Conservation (phyloP, 805 yeast genomes). For the Wickerhamomyces subpelliculosus region DNA sequence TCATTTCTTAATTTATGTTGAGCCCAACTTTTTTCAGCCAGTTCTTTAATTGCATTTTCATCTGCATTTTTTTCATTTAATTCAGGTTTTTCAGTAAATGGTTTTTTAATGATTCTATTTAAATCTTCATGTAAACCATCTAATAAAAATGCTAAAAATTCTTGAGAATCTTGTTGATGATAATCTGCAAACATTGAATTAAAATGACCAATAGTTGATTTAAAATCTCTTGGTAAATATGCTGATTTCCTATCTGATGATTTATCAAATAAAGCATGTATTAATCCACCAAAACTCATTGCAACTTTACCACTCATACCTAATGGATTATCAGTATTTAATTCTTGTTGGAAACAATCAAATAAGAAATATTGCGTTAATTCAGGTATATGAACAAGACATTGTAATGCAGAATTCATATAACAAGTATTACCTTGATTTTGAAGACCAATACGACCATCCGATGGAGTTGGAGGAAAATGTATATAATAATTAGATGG, state of each 20-base stretch:
- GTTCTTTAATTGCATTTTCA: slow-evolving; percentile 41
- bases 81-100: slow-evolving; percentile 86
- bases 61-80: slow-evolving; percentile 52
- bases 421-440: slow-evolving; percentile 90
- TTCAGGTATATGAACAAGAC: slow-evolving; percentile 82
- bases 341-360: slow-evolving; percentile 52
- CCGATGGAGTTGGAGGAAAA: slow-evolving; percentile 24
- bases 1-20: slow-evolving; percentile 76
- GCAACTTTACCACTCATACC: slow-evolving; percentile 86
- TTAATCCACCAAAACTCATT: slow-evolving; percentile 57
- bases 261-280: slow-evolving; percentile 49
- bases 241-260: slow-evolving; percentile 9
- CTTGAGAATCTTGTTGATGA: slow-evolving; percentile 92
- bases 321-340: slow-evolving; percentile 73
- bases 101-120: slow-evolving; percentile 75
- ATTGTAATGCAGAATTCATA: slow-evolving; percentile 92
- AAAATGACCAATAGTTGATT: slow-evolving; percentile 68
- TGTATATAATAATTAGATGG: slow-evolving; percentile 27
- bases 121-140: slow-evolving; percentile 92
- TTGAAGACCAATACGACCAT: slow-evolving; percentile 54
- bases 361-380: slow-evolving; percentile 66
- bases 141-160: slow-evolving; percentile 76
- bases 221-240: slow-evolving; percentile 63
- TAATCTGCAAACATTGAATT: slow-evolving; percentile 75
- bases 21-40: slow-evolving; percentile 77